A percentile compares a stretch with the other conserved stretches of the same genome.
Evolutionary conservation across 208 protist species (phyloP).

Genomic region (Leishmania tropica): DNA sequence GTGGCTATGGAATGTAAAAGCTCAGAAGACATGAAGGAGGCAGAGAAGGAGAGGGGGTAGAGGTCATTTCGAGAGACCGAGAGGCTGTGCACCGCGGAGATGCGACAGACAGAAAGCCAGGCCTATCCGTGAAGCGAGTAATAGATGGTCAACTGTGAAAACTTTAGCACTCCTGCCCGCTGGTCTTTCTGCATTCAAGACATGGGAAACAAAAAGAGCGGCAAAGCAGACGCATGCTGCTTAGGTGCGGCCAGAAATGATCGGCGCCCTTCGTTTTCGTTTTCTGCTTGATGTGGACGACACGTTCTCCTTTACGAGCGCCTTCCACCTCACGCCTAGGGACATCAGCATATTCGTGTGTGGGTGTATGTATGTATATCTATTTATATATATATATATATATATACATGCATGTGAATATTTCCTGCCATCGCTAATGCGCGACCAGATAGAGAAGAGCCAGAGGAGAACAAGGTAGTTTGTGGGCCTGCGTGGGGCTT

Average conservation of each 20-base stretch:
- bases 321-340: not conserved
- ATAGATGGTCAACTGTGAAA: not conserved
- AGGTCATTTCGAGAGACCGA: not conserved
- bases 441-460: not conserved
- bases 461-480: not conserved
- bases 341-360: too few species aligned
- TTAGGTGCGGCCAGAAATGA: not conserved
- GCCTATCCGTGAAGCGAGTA: not conserved
- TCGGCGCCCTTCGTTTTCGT: not conserved
- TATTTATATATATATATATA: too few species aligned
- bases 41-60: not conserved
- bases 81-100: not conserved
- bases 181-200: not conserved
- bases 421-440: not conserved
- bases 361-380: too few species aligned
- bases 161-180: not conserved
- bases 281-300: not conserved
- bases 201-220: not conserved
- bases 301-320: not conserved
- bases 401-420: not conserved
- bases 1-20: not conserved
- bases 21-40: not conserved
- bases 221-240: not conserved
- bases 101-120: not conserved
- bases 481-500: not conserved